Conservation (phyloP, 108 stramenopile genomes). For the Hondaea fermentalgiana region DNA sequence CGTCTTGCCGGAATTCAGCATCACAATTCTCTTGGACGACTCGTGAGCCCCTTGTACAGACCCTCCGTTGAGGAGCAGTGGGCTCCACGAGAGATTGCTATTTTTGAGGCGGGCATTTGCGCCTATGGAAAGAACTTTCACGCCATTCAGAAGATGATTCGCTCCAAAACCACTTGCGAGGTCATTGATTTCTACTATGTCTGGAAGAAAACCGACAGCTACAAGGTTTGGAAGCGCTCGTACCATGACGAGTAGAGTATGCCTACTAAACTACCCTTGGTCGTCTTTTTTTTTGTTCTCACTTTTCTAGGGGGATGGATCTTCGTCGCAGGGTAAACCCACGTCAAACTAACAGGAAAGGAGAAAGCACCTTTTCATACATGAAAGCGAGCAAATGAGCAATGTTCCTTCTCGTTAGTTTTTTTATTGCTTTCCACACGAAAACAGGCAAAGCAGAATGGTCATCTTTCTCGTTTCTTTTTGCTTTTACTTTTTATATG, state of each 20-base stretch:
- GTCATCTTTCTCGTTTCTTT: no score
- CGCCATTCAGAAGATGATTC: slow-evolving; percentile 49
- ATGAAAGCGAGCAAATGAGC: no score
- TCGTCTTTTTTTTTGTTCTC: not conserved
- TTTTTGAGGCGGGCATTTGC: slow-evolving; percentile 70
- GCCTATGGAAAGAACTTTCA: slow-evolving; percentile 74
- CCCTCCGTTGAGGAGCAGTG: slow-evolving; percentile 72
- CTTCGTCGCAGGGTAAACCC: not conserved
- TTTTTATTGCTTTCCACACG: no score
- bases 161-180: slow-evolving; percentile 72
- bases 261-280: no score
- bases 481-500: no score
- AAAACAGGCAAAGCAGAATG: no score
- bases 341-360: no score
- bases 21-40: slow-evolving; percentile 36
- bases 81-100: slow-evolving; percentile 69
- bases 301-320: not conserved
- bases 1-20: not conserved
- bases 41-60: slow-evolving; percentile 59
- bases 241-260: slow-evolving; percentile 18
- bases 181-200: slow-evolving; percentile 91
- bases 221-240: slow-evolving; percentile 66
- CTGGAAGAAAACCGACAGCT: slow-evolving; percentile 90
- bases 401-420: no score
- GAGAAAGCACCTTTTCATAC: no score